Conservation (phyloP, 495 filamentous ascomycete species). For the Penicillium roqueforti region DNA sequence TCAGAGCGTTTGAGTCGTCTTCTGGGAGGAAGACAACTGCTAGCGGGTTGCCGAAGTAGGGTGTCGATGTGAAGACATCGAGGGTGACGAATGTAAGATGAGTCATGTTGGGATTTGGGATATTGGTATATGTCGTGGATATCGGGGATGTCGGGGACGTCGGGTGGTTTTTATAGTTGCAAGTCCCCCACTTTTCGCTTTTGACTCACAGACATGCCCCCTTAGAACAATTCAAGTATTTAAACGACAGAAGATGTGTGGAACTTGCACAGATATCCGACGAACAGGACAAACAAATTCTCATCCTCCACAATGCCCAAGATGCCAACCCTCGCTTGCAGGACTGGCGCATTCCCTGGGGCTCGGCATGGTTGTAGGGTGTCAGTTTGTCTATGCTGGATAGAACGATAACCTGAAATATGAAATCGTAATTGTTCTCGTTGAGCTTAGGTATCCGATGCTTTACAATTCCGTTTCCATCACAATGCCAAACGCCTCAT, state of each 20-base stretch:
- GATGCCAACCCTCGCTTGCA: conserved; percentile 38
- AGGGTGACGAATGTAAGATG: conserved; percentile 35
- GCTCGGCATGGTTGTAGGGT: conserved; percentile 30
- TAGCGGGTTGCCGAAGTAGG: conserved; percentile 39
- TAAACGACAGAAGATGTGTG: neutral
- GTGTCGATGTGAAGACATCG: conserved; percentile 43
- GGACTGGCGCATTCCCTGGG: conserved; percentile 20
- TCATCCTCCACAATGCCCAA: conserved; percentile 34
- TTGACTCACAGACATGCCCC: neutral
- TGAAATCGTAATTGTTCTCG: conserved; percentile 4
- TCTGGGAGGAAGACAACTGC: conserved; percentile 41
- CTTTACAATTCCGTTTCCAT: conserved; percentile 7
- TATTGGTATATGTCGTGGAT: neutral
- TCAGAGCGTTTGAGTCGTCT: conserved; percentile 19
- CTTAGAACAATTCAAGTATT: neutral
- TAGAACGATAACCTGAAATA: conserved; percentile 25
- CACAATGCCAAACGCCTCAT: conserved; percentile 30
- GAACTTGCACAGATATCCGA: no score
- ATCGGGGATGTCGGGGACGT: neutral
- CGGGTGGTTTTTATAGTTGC: neutral
- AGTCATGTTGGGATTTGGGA: conserved; percentile 16
- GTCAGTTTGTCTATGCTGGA: conserved; percentile 24
- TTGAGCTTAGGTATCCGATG: conserved; percentile 12
- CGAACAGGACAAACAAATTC: no score
- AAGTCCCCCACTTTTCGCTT: neutral